Conservation (phyloP, 148 eudicot genomes). For the Dianthus caryophyllus region DNA sequence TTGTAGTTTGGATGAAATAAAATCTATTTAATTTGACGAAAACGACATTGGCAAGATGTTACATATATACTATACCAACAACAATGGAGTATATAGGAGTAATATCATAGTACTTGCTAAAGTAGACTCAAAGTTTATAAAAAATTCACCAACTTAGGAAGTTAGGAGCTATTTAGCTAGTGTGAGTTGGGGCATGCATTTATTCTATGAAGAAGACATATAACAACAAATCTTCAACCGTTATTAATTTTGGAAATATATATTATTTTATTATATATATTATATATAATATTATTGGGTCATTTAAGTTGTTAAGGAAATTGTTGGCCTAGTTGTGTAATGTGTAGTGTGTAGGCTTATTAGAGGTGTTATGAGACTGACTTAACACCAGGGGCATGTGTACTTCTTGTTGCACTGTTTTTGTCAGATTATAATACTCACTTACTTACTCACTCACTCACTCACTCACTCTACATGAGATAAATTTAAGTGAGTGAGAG, state of each 20-base stretch:
- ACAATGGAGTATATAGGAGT: neutral
- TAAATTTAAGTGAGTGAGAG: neutral
- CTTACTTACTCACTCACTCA: too few relatives aligned
- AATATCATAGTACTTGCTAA: neutral
- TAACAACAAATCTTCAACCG: constrained; percentile 21
- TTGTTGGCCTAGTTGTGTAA: constrained; percentile 21
- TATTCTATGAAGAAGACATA: constrained; percentile 35
- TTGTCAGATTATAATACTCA: constrained; percentile 23
- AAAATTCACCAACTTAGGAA: constrained; percentile 11
- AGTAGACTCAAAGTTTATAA: constrained; percentile 18
- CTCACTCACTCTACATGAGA: neutral
- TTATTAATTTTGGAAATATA: constrained; percentile 11
- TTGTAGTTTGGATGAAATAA: too few relatives aligned
- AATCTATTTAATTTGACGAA: too few relatives aligned
- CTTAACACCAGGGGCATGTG: constrained; percentile 29
- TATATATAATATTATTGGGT: neutral
- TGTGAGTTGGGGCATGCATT: constrained; percentile 19
- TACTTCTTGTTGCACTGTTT: constrained; percentile 29
- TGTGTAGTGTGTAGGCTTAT: constrained; percentile 25
- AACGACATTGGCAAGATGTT: neutral
- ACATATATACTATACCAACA: neutral
- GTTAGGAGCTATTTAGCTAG: too few relatives aligned
- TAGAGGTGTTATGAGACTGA: constrained; percentile 21
- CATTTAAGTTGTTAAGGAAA: constrained; percentile 9
- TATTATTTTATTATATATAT: constrained; percentile 2